A percentile compares a stretch with the other conserved stretches of the same genome.
These are phyloP conservation scores for Bullera alba DNA, from an alignment of 768 basidiomycete species.

Conservation along the genomic window DNA sequence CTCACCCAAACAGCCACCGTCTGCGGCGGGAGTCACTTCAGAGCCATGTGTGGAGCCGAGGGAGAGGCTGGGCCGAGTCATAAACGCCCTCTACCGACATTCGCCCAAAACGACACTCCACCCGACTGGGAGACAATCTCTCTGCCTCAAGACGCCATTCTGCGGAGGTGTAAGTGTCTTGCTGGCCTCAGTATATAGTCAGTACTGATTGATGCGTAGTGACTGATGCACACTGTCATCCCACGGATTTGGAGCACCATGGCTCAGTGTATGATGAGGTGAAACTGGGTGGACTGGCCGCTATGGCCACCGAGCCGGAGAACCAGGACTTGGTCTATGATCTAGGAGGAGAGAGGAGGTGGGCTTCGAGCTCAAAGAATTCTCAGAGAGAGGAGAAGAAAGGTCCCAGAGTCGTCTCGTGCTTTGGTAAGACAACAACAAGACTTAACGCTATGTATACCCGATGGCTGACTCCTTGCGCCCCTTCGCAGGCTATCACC, in stretches of 20 bases:
- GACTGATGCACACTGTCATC: constrained; percentile 86
- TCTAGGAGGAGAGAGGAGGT: constrained; percentile 57
- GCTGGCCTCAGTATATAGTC: not conserved
- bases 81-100: too few species aligned
- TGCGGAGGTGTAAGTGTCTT: constrained; percentile 17
- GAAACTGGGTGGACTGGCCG: constrained; percentile 61
- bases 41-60: too few species aligned
- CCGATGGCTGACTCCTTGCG: not conserved
- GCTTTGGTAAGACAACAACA: constrained; percentile 72
- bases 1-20: too few species aligned
- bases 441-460: not conserved
- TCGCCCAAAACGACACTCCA: not conserved
- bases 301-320: constrained; percentile 57
- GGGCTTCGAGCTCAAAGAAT: constrained; percentile 43
- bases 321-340: constrained; percentile 69
- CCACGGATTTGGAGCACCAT: constrained; percentile 63
- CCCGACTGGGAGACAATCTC: constrained; percentile 27
- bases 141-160: constrained; percentile 16
- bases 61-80: too few species aligned
- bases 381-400: constrained; percentile 1
- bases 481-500: constrained; percentile 67
- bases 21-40: too few species aligned
- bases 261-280: constrained; percentile 54
- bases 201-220: constrained; percentile 44
- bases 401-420: constrained; percentile 56